Evolutionary conservation across 257 asterid species (phyloP).

Genomic region (Anisodus tanguticus): DNA sequence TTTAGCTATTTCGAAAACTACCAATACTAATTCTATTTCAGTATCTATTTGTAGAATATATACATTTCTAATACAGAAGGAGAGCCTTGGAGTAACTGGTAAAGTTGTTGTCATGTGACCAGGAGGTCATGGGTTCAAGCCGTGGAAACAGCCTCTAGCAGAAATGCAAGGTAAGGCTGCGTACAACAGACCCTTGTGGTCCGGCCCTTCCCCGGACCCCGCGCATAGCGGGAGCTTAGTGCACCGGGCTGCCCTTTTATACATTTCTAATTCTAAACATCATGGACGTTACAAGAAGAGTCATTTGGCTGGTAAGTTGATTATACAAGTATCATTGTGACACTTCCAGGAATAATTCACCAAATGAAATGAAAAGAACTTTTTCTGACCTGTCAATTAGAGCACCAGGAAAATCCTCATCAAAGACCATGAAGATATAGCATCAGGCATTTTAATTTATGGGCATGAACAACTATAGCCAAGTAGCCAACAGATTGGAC

Average conservation of each 20-base stretch:
- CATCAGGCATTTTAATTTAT: neutral
- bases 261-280: neutral
- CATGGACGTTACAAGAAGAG: neutral
- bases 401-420: neutral
- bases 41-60: no score
- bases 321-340: neutral
- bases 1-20: neutral
- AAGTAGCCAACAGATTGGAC: conserved; percentile 10
- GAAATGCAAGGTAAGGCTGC: no score
- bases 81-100: no score
- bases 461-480: conserved; percentile 16
- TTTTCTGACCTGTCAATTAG: neutral
- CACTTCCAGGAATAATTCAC: neutral
- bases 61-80: no score
- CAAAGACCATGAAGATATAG: neutral
- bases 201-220: no score
- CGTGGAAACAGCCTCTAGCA: no score
- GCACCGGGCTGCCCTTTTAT: no score
- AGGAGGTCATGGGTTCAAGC: no score
- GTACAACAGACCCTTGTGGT: no score
- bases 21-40: no score
- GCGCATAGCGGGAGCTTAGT: no score
- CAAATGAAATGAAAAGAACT: neutral
- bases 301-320: neutral
- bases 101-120: no score